Conservation (phyloP, 176 grass and related monocot species). For the Stipa capillata region DNA sequence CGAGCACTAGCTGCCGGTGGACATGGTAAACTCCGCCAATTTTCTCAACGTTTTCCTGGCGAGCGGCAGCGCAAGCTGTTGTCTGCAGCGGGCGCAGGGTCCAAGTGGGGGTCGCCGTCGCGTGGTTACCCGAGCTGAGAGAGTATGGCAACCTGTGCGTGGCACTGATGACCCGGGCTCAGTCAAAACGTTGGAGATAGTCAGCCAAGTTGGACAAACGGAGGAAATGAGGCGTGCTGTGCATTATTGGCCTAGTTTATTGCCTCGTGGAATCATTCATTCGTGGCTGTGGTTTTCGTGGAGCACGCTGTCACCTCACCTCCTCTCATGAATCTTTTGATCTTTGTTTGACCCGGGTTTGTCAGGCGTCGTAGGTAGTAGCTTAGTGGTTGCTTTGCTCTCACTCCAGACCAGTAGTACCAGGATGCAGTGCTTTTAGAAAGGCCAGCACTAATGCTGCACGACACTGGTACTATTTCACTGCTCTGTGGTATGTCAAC, state of each 20-base stretch:
- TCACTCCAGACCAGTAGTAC: not conserved
- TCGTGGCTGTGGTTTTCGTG: not conserved
- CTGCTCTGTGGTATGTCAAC: too few species aligned
- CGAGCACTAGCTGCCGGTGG: not conserved
- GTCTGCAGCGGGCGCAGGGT: not conserved
- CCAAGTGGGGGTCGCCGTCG: conserved; percentile 16
- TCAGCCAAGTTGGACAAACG: conserved; percentile 7
- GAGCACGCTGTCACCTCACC: not conserved
- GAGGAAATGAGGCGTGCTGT: not conserved
- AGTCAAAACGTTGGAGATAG: not conserved
- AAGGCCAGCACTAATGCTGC: not conserved
- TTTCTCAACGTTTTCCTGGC: conserved; percentile 15
- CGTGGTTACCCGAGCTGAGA: not conserved
- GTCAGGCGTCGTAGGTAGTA: not conserved
- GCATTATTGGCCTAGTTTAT: conserved; percentile 14
- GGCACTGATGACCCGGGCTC: not conserved
- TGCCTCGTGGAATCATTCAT: conserved; percentile 11
- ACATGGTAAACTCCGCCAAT: conserved; percentile 12
- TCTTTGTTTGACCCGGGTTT: conserved; percentile 1
- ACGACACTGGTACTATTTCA: too few species aligned
- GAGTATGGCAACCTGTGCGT: too few species aligned
- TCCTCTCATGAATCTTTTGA: not conserved
- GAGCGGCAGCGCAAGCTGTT: not conserved
- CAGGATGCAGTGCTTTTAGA: not conserved
- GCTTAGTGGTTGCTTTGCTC: conserved; percentile 19